phyloP scores from a whole-genome alignment of 2,329 filamentous ascomycete genomes.

The Colletotrichum somersetense region DNA sequence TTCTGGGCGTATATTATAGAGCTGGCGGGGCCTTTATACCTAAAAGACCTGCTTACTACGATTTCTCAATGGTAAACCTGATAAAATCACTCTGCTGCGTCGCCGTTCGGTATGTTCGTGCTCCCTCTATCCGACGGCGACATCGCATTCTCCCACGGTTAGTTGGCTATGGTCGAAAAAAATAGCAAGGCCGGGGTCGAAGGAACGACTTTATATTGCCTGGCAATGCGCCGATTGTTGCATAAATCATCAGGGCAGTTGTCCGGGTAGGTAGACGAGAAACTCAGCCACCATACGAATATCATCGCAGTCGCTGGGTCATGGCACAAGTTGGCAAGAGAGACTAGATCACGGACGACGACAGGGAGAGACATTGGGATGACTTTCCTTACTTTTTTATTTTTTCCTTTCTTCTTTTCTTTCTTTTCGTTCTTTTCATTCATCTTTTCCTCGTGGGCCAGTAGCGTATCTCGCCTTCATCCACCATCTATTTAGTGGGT shows the following conservation, averaged over 20 bases:
- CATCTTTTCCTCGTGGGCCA: constrained; percentile 29
- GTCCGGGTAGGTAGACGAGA: neutral
- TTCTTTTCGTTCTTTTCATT: constrained; percentile 17
- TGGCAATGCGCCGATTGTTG: neutral
- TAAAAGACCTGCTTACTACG: neutral
- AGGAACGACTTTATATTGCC: neutral
- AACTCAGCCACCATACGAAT: neutral
- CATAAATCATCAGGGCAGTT: neutral
- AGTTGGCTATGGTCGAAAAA: neutral
- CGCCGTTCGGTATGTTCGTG: too few relatives aligned
- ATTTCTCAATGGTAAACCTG: neutral
- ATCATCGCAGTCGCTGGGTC: neutral
- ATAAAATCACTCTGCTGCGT: neutral
- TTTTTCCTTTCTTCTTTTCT: constrained; percentile 14
- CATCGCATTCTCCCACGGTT: too few relatives aligned
- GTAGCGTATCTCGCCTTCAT: constrained; percentile 16
- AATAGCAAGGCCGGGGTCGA: neutral
- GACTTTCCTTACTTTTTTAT: constrained; percentile 11
- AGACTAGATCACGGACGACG: neutral
- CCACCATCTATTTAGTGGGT: constrained; percentile 3
- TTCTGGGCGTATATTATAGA: constrained; percentile 35
- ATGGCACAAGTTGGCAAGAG: neutral
- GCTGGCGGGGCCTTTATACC: constrained; percentile 7
- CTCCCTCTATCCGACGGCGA: neutral
- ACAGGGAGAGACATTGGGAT: neutral